Conservation (phyloP, 2,329 filamentous ascomycete genomes). For the Mycosphaerella arachidis region DNA sequence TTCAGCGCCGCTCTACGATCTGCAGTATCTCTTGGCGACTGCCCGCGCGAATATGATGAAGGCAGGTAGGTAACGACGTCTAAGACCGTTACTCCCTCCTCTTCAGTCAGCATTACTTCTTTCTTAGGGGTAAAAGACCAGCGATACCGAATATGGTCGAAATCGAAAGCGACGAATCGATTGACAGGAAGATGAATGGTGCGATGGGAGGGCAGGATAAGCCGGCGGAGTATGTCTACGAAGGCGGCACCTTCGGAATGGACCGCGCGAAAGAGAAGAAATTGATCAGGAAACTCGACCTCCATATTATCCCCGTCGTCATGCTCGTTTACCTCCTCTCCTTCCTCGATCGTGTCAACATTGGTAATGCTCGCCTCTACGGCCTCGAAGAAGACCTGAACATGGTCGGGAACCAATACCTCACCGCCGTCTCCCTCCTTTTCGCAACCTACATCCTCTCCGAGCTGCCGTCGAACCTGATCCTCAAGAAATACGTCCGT, state of each 20-base stretch:
- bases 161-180: background rate
- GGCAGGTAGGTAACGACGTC: background rate
- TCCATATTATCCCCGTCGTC: slow-evolving; percentile 60
- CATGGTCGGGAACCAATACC: slow-evolving; percentile 62
- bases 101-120: background rate
- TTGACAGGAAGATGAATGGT: background rate
- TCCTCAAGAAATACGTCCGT: slow-evolving; percentile 42
- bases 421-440: slow-evolving; percentile 47
- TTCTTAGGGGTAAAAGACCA: background rate
- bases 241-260: slow-evolving; percentile 30
- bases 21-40: background rate
- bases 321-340: slow-evolving; percentile 70
- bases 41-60: background rate
- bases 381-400: slow-evolving; percentile 59
- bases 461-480: slow-evolving; percentile 44
- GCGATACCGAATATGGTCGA: background rate
- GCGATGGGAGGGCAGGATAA: background rate
- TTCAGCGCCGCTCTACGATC: background rate
- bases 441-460: slow-evolving; percentile 45
- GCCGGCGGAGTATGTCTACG: background rate
- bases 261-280: slow-evolving; percentile 47
- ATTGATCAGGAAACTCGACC: slow-evolving; percentile 62
- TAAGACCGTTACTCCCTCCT: background rate
- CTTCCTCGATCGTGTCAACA: slow-evolving; percentile 60
- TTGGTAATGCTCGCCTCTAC: slow-evolving; percentile 61